Conservation (phyloP, 371 early-diverging fungal genomes). For the Mortierella sp. region DNA sequence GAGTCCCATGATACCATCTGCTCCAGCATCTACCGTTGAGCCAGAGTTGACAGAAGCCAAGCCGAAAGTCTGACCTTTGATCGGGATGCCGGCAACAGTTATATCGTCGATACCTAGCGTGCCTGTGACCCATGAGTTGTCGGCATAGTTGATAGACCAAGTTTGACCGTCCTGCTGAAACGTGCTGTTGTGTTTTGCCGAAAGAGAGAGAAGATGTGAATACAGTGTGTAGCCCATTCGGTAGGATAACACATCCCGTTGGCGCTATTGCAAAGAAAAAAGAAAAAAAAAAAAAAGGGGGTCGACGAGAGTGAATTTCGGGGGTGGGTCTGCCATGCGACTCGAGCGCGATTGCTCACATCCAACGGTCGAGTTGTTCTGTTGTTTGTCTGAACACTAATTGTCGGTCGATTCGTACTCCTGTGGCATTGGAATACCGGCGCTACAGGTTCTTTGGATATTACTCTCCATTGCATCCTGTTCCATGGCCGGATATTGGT, state of each 20-base stretch:
- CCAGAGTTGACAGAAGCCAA: slow-evolving; percentile 34
- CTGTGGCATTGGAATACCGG: no score
- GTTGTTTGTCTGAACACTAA: not conserved
- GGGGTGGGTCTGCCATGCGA: not conserved
- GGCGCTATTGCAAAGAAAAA: not conserved
- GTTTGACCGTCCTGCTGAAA: slow-evolving; percentile 14
- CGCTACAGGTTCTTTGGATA: no score
- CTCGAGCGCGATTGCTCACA: not conserved
- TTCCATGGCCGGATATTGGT: no score
- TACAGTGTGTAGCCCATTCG: no score
- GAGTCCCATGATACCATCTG: slow-evolving; percentile 47
- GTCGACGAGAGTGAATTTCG: not conserved
- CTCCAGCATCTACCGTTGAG: slow-evolving; percentile 18
- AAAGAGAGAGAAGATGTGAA: not conserved
- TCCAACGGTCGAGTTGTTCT: not conserved
- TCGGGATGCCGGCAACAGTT: slow-evolving; percentile 36
- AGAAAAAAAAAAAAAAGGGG: not conserved
- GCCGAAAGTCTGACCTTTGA: slow-evolving; percentile 37
- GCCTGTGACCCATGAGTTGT: slow-evolving; percentile 29
- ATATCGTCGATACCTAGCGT: slow-evolving; percentile 31
- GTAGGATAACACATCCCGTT: no score
- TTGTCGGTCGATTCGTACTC: no score
- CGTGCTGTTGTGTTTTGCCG: slow-evolving; percentile 13
- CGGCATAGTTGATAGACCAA: slow-evolving; percentile 46
- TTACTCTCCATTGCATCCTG: no score